Evolutionary conservation across 805 yeast species (phyloP), one percentile per base, ranked within the genome.

Genomic region (Phaffomyces thermotolerans): DNA sequence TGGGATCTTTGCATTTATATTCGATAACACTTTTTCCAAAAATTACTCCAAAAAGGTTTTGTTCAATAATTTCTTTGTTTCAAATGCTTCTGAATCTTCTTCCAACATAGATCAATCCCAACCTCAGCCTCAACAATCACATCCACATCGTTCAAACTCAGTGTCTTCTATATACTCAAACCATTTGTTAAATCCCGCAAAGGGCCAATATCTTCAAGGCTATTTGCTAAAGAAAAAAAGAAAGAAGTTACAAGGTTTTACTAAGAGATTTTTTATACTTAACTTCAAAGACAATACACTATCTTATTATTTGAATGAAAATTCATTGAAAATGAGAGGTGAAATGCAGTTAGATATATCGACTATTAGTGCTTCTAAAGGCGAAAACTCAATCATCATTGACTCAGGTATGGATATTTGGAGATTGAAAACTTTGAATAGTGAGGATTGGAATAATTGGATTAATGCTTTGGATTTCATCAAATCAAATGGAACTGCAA

Each of bases 401-500:
- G 97, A 93, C 60, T 88, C 97, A 0, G 98, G 98, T 3, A 81
- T 91, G 79, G 98, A 91, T 60, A 80, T 85, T 9, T 91, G 98
- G 98, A 79, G 78, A 33, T 68, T 91, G 47, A 86, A 84, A 54
- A 85, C 97, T 0, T 65, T 71, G 38, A 78, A 71, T 44, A 63
- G 64, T 10, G 68, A 72, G 7, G 90, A 84, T 50, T 93, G 88
- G 73, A 74, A 78, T 31, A 70, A 76, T 6, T 93, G 99, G 99
- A 76, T 84, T 13, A 73, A 79, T 41, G 95, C 95, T 2, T 75
- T 90, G 50, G 82, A 87, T 37, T 56, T 55, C 35, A 56, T 58
- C 32, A 58, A 58, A 41, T 40, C 50, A 18, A 40, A 38, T 27
- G 50, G 50, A 12, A 27, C 12, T 5, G 17, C 18, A 22, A 36